Conservation (phyloP, 805 yeast species). For the Lipomyces yamanashiensis region DNA sequence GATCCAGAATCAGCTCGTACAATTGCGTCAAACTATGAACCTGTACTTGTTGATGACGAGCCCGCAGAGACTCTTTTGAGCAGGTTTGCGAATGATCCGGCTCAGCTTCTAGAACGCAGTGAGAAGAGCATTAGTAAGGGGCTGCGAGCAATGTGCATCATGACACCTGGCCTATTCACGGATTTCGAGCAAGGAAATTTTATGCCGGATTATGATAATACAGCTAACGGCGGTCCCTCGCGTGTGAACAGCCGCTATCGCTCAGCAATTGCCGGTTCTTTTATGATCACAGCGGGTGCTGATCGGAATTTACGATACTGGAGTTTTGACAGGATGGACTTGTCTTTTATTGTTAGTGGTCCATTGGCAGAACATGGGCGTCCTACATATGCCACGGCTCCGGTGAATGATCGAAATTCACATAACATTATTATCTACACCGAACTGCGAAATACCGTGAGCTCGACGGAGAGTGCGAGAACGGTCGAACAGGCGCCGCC, state of each 20-base stretch:
- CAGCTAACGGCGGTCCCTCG: background rate
- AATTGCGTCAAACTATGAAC: slow-evolving; percentile 30
- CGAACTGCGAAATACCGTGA: slow-evolving; percentile 34
- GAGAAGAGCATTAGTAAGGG: slow-evolving; percentile 25
- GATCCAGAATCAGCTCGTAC: slow-evolving; percentile 20
- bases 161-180: slow-evolving; percentile 18
- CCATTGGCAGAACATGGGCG: slow-evolving; percentile 36
- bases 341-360: slow-evolving; percentile 45
- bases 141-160: slow-evolving; percentile 37
- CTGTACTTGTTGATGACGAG: slow-evolving; percentile 38
- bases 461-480: slow-evolving; percentile 35
- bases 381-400: slow-evolving; percentile 17
- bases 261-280: slow-evolving; percentile 27
- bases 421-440: slow-evolving; percentile 17
- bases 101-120: slow-evolving; percentile 23
- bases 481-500: slow-evolving; percentile 31
- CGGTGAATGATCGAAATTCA: slow-evolving; percentile 1
- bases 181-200: slow-evolving; percentile 20
- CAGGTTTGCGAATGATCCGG: slow-evolving; percentile 37
- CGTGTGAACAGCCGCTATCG: slow-evolving; percentile 1
- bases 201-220: slow-evolving; percentile 14
- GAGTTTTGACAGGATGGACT: slow-evolving; percentile 46
- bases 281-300: slow-evolving; percentile 44
- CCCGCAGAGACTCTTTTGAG: slow-evolving; percentile 36
- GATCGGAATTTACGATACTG: slow-evolving; percentile 46